Conservation (phyloP, 1,284 basidiomycete species). For the Sparassis latifolia region DNA sequence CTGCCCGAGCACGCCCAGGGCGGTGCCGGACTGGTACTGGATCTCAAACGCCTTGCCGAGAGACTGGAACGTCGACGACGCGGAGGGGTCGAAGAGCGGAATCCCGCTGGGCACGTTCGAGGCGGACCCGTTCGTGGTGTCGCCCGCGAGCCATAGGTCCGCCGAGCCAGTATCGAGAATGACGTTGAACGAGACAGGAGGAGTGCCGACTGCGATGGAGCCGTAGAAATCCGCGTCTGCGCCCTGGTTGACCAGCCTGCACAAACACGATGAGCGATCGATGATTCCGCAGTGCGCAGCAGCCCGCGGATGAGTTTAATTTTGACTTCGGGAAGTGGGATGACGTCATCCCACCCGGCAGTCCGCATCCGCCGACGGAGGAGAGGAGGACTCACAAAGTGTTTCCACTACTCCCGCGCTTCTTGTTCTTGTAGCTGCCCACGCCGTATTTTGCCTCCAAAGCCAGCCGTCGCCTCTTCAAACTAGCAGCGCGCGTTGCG, state of each 20-base stretch:
- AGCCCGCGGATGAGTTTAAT: too few relatives aligned
- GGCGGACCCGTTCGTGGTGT: background rate
- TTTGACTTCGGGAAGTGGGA: too few relatives aligned
- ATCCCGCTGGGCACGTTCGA: too few relatives aligned
- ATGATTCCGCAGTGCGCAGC: too few relatives aligned
- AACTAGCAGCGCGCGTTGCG: constrained; percentile 15
- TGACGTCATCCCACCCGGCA: too few relatives aligned
- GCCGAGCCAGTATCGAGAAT: constrained; percentile 57
- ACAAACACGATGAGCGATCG: too few relatives aligned
- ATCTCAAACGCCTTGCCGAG: constrained; percentile 21
- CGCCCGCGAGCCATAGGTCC: constrained; percentile 26
- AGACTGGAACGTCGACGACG: constrained; percentile 21
- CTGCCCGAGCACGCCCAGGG: constrained; percentile 28
- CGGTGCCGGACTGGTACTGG: constrained; percentile 28
- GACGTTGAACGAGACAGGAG: constrained; percentile 31
- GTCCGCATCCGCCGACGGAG: too few relatives aligned
- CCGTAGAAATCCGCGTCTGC: constrained; percentile 25
- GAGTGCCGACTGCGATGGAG: constrained; percentile 35
- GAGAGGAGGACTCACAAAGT: constrained; percentile 14
- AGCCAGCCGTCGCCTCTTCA: constrained; percentile 17
- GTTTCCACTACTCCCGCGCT: constrained; percentile 24
- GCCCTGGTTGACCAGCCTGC: too few relatives aligned
- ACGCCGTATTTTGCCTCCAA: constrained; percentile 24
- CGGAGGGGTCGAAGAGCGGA: constrained; percentile 5
- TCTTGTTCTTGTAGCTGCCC: constrained; percentile 9